These are phyloP conservation scores for Pseudofabraea citricarpa DNA, from an alignment of 2,329 filamentous ascomycete species.

Conservation along the genomic window DNA sequence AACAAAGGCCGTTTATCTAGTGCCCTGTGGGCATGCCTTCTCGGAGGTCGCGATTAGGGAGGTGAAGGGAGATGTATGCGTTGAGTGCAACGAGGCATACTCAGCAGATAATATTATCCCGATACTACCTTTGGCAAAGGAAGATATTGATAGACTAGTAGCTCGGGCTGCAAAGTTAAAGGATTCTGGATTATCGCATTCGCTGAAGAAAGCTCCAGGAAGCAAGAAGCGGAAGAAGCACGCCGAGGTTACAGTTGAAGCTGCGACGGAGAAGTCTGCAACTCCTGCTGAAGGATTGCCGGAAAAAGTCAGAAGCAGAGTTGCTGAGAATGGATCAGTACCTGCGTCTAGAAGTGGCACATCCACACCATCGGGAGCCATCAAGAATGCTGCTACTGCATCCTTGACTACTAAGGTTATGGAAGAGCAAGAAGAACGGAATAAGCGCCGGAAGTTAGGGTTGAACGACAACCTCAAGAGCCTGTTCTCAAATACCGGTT, in stretches of 20 bases:
- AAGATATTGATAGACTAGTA: constrained; percentile 65
- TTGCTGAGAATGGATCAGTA: constrained; percentile 14
- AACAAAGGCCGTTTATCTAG: constrained; percentile 79
- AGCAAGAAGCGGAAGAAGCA: constrained; percentile 75
- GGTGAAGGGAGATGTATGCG: constrained; percentile 59
- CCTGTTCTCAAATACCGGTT: constrained; percentile 42
- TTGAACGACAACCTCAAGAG: constrained; percentile 51
- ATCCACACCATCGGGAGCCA: constrained; percentile 43
- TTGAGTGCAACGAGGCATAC: constrained; percentile 74
- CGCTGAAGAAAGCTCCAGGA: constrained; percentile 70
- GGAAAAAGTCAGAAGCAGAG: constrained; percentile 17
- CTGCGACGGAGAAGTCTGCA: constrained; percentile 25
- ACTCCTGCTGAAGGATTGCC: constrained; percentile 13
- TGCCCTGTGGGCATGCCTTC: constrained; percentile 95
- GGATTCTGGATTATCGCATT: constrained; percentile 73
- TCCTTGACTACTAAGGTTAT: constrained; percentile 81
- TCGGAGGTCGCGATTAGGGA: constrained; percentile 80
- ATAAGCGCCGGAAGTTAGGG: constrained; percentile 70
- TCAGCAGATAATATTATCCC: constrained; percentile 72
- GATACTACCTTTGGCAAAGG: constrained; percentile 67
- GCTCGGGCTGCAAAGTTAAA: constrained; percentile 64
- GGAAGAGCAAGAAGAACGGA: constrained; percentile 77
- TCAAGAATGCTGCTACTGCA: constrained; percentile 86
- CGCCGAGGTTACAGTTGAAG: constrained; percentile 36
- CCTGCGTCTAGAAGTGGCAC: constrained; percentile 24